Conservation (phyloP, 257 asterid species). For the Mentha longifolia region DNA sequence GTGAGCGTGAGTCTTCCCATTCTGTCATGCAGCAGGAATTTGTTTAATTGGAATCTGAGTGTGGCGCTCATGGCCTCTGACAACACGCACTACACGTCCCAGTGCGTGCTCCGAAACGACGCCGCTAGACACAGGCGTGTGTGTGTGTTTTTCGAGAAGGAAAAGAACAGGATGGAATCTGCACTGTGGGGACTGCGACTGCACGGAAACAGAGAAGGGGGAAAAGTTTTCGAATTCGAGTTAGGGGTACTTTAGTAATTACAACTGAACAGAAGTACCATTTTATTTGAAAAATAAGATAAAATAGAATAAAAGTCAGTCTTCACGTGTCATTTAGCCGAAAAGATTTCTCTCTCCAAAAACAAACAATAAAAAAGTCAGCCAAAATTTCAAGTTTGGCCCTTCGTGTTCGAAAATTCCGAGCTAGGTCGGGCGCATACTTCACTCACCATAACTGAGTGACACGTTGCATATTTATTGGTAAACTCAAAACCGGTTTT, state of each 20-base stretch:
- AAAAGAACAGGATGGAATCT: slow-evolving; percentile 41
- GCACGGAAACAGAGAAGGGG: slow-evolving; percentile 43
- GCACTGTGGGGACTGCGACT: slow-evolving; percentile 37
- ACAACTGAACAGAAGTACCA: not conserved
- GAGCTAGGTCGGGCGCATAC: too few species aligned
- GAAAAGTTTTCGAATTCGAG: slow-evolving; percentile 31
- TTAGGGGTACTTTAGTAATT: slow-evolving; percentile 27
- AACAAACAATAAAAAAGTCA: too few species aligned
- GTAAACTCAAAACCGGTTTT: too few species aligned
- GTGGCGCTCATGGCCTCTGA: slow-evolving; percentile 42
- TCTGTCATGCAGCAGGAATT: slow-evolving; percentile 4
- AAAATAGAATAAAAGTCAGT: too few species aligned
- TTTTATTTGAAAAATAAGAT: too few species aligned
- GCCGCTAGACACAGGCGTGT: slow-evolving; percentile 30
- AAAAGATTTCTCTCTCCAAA: too few species aligned
- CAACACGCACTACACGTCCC: slow-evolving; percentile 36
- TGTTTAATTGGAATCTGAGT: slow-evolving; percentile 34
- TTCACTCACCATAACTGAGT: too few species aligned
- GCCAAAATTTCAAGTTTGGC: too few species aligned
- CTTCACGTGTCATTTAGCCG: too few species aligned
- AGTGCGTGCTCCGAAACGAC: slow-evolving; percentile 33
- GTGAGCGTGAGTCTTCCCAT: not conserved
- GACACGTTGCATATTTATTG: too few species aligned
- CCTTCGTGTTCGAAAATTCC: too few species aligned
- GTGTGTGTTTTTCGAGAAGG: slow-evolving; percentile 21